These are phyloP conservation scores for Boletus coccyginus DNA, from an alignment of 768 basidiomycete genomes.

Conservation along the genomic window DNA sequence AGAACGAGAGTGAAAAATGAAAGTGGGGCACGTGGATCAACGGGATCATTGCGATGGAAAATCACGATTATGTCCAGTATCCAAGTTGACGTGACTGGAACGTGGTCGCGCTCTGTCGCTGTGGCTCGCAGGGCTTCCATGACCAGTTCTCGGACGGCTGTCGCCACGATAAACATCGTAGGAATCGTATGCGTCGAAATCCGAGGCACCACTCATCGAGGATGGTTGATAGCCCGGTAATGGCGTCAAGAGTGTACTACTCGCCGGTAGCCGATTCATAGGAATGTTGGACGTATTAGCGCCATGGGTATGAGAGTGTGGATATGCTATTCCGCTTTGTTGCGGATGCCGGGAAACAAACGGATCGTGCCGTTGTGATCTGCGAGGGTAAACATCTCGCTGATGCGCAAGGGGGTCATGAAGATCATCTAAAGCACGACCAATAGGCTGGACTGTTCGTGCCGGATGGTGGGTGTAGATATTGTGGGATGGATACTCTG, in stretches of 20 bases:
- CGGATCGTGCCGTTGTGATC: constrained; percentile 27
- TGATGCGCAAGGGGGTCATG: constrained; percentile 18
- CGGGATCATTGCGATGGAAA: constrained; percentile 1
- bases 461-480: constrained; percentile 27
- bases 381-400: constrained; percentile 20
- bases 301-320: constrained; percentile 28
- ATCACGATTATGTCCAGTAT: constrained; percentile 10
- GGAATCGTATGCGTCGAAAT: constrained; percentile 18
- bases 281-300: constrained; percentile 15
- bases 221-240: constrained; percentile 54
- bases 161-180: constrained; percentile 41
- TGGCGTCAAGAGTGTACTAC: constrained; percentile 73
- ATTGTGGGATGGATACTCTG: constrained; percentile 19
- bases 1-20: neutral
- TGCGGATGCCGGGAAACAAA: constrained; percentile 20
- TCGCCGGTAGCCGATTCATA: constrained; percentile 50
- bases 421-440: constrained; percentile 15
- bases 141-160: constrained; percentile 41
- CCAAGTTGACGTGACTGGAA: constrained; percentile 13
- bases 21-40: neutral
- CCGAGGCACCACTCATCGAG: constrained; percentile 25
- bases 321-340: constrained; percentile 13
- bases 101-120: constrained; percentile 23
- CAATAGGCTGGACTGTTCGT: constrained; percentile 11
- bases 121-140: constrained; percentile 28